phyloP scores from a whole-genome alignment of 225 moss, liverwort and hornwort species.

The Neckera pumila region DNA sequence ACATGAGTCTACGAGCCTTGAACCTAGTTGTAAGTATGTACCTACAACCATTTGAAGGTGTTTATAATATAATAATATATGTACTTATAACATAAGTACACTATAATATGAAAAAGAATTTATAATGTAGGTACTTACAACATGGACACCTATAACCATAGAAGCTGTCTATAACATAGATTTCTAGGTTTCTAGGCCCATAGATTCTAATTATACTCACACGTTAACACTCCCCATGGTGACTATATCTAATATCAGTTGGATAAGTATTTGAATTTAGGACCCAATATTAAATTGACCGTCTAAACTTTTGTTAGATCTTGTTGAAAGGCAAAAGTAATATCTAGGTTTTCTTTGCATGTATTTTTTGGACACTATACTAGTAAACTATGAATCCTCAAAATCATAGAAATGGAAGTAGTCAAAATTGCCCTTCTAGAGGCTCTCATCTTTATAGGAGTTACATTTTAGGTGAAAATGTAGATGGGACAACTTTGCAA shows the following conservation, averaged over 20 bases:
- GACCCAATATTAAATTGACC: not conserved
- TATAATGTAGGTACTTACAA: too few species aligned
- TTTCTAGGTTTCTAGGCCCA: too few species aligned
- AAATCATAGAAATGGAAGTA: not conserved
- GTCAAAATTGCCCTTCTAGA: accelerated
- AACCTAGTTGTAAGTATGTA: too few species aligned
- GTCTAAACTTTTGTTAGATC: not conserved
- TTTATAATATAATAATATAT: too few species aligned
- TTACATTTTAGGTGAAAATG: not conserved
- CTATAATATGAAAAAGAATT: too few species aligned
- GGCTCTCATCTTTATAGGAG: accelerated
- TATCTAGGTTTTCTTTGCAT: not conserved
- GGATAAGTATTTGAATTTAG: not conserved
- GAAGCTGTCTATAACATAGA: too few species aligned
- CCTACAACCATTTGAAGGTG: too few species aligned
- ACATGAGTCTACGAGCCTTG: too few species aligned
- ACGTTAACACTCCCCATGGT: not conserved
- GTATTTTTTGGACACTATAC: not conserved
- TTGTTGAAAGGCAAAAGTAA: not conserved
- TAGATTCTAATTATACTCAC: too few species aligned
- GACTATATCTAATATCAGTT: not conserved
- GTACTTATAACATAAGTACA: too few species aligned
- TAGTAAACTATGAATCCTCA: not conserved
- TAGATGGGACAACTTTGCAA: not conserved
- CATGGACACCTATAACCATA: too few species aligned